Percentiles rank a stretch among this genome's conserved stretches.
phyloP scores from a whole-genome alignment of 2,329 filamentous ascomycete species.

The Paecilomyces sp. region DNA sequence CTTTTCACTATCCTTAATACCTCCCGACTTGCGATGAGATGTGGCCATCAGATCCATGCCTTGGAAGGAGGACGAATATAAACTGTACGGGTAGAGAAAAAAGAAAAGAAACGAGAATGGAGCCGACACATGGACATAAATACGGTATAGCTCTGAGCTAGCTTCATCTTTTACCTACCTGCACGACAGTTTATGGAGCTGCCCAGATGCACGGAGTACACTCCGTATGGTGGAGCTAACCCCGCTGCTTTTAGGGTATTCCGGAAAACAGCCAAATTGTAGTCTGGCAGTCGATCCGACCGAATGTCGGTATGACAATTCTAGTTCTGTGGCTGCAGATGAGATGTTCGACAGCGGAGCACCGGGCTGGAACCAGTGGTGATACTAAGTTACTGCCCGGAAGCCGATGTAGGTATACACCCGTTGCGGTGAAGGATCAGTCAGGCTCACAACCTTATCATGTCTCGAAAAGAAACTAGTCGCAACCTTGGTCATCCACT shows the following conservation, averaged over 20 bases:
- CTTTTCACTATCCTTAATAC: conserved; percentile 4
- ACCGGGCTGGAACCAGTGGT: not conserved
- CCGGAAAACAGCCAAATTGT: not conserved
- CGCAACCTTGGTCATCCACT: not conserved
- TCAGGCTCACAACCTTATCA: not conserved
- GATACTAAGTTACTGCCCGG: not conserved
- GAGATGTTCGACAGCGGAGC: not conserved
- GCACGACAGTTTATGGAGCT: not conserved
- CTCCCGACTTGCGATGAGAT: conserved; percentile 3
- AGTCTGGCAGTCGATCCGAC: not conserved
- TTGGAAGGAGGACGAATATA: not conserved
- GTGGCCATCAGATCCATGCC: conserved; percentile 8
- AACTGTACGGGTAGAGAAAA: not conserved
- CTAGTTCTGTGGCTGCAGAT: not conserved
- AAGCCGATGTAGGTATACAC: not conserved
- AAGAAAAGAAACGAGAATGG: not conserved
- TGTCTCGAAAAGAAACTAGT: not conserved
- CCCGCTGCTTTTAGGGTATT: not conserved
- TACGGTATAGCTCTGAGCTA: not conserved
- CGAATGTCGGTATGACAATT: not conserved
- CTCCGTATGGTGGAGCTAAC: not conserved
- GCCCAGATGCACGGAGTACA: not conserved
- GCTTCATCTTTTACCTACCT: not conserved
- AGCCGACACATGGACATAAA: not conserved
- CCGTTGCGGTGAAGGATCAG: not conserved